phyloP scores from a whole-genome alignment of 2,329 filamentous ascomycete species.

The Cercospora sp. region DNA sequence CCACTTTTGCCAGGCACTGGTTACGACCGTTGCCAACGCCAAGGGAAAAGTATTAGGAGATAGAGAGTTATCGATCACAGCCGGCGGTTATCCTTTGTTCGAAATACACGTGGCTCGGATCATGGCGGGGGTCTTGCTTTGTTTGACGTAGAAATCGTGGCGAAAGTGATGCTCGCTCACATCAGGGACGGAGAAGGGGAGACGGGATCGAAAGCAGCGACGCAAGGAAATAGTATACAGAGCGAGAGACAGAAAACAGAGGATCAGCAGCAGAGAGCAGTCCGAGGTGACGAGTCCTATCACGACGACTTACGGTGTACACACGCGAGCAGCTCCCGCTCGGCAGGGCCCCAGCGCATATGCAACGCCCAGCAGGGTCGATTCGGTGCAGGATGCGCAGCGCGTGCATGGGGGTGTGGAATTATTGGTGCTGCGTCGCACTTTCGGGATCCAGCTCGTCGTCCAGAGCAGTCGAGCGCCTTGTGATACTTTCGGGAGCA shows the following conservation, averaged over 20 bases:
- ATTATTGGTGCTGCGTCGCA: slow-evolving; percentile 29
- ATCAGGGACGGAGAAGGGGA: slow-evolving; percentile 4
- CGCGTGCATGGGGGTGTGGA: slow-evolving; percentile 13
- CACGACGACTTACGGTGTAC: slow-evolving; percentile 27
- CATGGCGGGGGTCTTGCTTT: slow-evolving; percentile 6
- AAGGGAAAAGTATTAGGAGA: not conserved
- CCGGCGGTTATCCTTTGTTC: slow-evolving; percentile 11
- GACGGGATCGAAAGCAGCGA: not conserved
- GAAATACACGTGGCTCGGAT: slow-evolving; percentile 19
- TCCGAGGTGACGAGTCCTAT: slow-evolving; percentile 15
- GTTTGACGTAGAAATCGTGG: not conserved
- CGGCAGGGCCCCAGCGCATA: slow-evolving; percentile 18
- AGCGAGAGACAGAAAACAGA: slow-evolving; percentile 1
- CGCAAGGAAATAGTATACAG: slow-evolving; percentile 1
- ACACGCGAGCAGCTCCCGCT: slow-evolving; percentile 23
- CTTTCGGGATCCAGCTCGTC: slow-evolving; percentile 20
- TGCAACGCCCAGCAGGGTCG: slow-evolving; percentile 19
- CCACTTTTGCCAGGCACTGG: not conserved
- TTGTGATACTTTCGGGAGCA: slow-evolving; percentile 27
- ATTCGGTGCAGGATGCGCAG: slow-evolving; percentile 16
- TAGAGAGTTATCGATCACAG: not conserved
- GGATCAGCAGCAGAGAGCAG: not conserved
- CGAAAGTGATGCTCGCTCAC: not conserved
- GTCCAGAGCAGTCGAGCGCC: slow-evolving; percentile 21
- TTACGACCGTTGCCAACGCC: slow-evolving; percentile 7